A percentile compares a stretch with the other conserved stretches of the same genome.
Conservation (phyloP, 2,329 filamentous ascomycete genomes). For the Emmonsiellopsis sp. region DNA sequence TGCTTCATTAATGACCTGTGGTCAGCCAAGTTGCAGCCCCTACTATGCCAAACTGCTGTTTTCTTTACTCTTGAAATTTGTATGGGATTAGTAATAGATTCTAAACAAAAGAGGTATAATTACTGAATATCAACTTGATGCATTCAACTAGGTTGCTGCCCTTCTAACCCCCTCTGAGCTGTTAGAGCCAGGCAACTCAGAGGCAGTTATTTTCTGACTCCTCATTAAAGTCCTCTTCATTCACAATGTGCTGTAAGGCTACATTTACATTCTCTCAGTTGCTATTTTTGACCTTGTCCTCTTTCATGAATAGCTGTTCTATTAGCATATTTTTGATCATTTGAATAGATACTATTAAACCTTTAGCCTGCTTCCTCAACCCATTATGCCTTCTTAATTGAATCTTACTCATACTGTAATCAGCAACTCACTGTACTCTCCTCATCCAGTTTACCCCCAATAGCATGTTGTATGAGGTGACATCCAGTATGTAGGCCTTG, state of each 20-base stretch:
- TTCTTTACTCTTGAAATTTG: background rate
- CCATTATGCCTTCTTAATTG: background rate
- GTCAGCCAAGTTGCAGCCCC: background rate
- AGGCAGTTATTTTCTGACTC: background rate
- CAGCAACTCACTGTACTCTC: background rate
- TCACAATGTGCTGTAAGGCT: background rate
- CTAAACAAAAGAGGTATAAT: rapidly evolving
- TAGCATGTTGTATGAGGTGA: too few species aligned
- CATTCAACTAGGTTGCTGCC: background rate
- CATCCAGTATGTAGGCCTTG: too few species aligned
- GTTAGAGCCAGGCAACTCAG: background rate
- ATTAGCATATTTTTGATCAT: too few species aligned
- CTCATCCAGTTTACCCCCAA: too few species aligned
- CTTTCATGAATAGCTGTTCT: too few species aligned
- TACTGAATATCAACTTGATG: too few species aligned
- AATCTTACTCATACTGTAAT: background rate
- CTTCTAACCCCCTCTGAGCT: background rate
- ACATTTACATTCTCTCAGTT: background rate
- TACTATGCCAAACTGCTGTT: background rate
- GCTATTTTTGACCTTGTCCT: rapidly evolving
- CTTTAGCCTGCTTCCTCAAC: background rate
- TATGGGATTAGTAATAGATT: background rate
- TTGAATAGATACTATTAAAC: rapidly evolving
- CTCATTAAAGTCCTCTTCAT: background rate
- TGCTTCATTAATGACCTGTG: background rate